A percentile compares a stretch with the other conserved stretches of the same genome.
Conservation (phyloP, 2,329 filamentous ascomycete species). For the Aureobasidium sp. region DNA sequence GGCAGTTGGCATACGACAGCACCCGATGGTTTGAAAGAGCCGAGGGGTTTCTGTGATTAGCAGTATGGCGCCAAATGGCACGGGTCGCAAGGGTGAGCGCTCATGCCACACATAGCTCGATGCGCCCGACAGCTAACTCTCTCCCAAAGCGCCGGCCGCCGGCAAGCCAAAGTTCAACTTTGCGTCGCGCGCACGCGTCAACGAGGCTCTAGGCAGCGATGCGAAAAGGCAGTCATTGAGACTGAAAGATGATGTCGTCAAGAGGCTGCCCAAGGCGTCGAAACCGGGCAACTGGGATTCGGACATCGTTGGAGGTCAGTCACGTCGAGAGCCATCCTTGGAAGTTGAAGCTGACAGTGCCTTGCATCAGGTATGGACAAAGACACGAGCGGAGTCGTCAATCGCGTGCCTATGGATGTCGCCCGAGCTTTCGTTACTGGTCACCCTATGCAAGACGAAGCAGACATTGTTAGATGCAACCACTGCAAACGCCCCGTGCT, state of each 20-base stretch:
- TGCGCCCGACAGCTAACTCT: slow-evolving; percentile 5
- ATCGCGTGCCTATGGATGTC: slow-evolving; percentile 63
- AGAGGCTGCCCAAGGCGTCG: slow-evolving; percentile 22
- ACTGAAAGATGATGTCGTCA: slow-evolving; percentile 21
- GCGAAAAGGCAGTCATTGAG: slow-evolving; percentile 10
- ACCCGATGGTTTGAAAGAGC: slow-evolving; percentile 7
- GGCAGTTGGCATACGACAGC: neutral
- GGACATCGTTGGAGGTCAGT: slow-evolving; percentile 20
- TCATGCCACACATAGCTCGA: neutral
- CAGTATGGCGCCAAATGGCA: slow-evolving; percentile 16
- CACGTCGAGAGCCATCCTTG: neutral
- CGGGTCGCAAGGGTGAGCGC: slow-evolving; percentile 14
- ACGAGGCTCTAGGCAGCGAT: neutral
- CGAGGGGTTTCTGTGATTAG: neutral
- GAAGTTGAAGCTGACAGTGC: neutral
- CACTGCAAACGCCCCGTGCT: slow-evolving; percentile 88
- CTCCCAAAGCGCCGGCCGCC: slow-evolving; percentile 8
- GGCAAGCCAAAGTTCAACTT: slow-evolving; percentile 11
- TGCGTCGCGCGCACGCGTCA: slow-evolving; percentile 9
- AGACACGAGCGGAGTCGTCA: slow-evolving; percentile 26
- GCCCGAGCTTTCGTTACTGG: slow-evolving; percentile 74
- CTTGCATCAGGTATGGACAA: slow-evolving; percentile 9
- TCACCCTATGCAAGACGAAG: slow-evolving; percentile 68
- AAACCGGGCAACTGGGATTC: slow-evolving; percentile 27
- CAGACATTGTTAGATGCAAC: slow-evolving; percentile 75